Base-by-base conservation (phyloP, 2,329 filamentous ascomycete species). In the Fusarium sambucinum region DNA sequence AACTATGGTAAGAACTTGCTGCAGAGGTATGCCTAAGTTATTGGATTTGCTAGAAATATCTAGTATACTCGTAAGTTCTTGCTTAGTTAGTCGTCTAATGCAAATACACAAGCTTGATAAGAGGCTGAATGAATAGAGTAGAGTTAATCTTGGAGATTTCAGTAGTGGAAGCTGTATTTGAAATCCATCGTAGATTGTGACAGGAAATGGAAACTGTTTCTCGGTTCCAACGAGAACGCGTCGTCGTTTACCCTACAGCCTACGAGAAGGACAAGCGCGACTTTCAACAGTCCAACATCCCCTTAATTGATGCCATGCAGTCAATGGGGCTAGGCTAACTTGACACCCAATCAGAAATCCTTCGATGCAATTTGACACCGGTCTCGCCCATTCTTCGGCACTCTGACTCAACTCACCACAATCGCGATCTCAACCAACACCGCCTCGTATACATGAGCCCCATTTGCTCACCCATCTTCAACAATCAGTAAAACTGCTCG, bases 401-500 rank as follows among this genome's bases (percentile, higher is more conserved):
- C n/a, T n/a, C n/a, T n/a, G n/a, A n/a, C n/a, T n/a, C n/a, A n/a
- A n/a, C n/a, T n/a, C n/a, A n/a, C n/a, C n/a, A n/a, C n/a, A n/a
- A n/a, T n/a, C n/a, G n/a, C n/a, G n/a, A n/a, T n/a, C n/a, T n/a
- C n/a, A n/a, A n/a, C 6, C 6, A 45, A 3, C 6, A 32, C 6
- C 7, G 6, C 16, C 5, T 3, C 11, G 5, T 23, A 1, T 60
- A 61, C 29, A 41, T 55, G 3, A 13, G 0, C 6, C 2, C 11
- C 19, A 23, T 17, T 66, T 65, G 21, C 9, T 6, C 1, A 0
- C 0, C 2, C 0, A 0, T 1, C 7, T 3, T 29, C 56, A 68
- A 25, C 27, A 60, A 58, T 4, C 57, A 55, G 19, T 27, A 51
- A 62, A 46, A 54, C 44, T 58, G 55, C 1, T 10, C 19, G 72